Conservation (phyloP, 208 protist species). For the Polymyxa betae region DNA sequence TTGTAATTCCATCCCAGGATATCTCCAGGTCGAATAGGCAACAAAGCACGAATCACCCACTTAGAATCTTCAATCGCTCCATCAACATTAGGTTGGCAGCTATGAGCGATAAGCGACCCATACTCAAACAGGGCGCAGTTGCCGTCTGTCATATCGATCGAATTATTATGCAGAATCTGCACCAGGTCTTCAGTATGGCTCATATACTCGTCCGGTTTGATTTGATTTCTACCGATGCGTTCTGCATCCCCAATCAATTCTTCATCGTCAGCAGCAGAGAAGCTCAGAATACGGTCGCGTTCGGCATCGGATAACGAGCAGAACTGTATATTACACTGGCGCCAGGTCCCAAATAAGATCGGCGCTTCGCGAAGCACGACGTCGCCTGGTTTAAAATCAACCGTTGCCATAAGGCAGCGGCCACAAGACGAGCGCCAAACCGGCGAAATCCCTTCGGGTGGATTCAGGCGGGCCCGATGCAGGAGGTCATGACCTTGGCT, state of each 20-base stretch:
- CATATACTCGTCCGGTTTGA: not conserved
- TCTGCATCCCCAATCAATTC: not conserved
- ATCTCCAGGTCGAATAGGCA: not conserved
- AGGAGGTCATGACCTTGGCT: not conserved
- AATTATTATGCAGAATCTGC: conserved; percentile 45
- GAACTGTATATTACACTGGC: not conserved
- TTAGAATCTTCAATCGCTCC: not conserved
- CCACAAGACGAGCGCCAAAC: not conserved
- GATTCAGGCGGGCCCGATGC: not conserved
- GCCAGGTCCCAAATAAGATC: conserved; percentile 1
- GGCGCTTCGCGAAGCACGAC: not conserved
- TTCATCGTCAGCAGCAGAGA: conserved; percentile 17
- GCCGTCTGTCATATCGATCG: not conserved
- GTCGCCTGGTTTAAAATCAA: conserved; percentile 1
- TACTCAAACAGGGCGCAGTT: not conserved
- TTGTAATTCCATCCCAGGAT: conserved; percentile 53
- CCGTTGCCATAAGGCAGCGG: not conserved
- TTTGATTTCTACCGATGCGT: not conserved
- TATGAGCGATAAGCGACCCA: not conserved
- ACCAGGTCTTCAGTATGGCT: not conserved
- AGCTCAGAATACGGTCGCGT: not conserved
- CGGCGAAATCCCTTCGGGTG: not conserved
- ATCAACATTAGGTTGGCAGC: conserved; percentile 19
- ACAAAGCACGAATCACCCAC: not conserved
- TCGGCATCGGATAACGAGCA: not conserved